Conservation (phyloP, 768 basidiomycete species). For the Mycena kentingensis region DNA sequence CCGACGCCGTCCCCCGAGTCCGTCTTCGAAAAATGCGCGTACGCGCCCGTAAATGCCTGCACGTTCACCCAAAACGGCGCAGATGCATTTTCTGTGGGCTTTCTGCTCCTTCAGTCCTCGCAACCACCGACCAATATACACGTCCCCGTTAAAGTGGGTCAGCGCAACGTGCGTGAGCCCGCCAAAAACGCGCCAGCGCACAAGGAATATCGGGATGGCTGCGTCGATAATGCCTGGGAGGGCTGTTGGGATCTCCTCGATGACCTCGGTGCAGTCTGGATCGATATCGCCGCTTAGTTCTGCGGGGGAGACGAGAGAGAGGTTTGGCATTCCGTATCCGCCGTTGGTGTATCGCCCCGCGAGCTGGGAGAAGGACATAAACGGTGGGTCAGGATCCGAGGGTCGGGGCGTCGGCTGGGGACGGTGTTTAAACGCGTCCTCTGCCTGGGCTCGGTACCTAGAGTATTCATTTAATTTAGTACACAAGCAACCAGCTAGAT, state of each 20-base stretch:
- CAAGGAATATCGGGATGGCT: slow-evolving; percentile 23
- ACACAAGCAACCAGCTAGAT: not conserved
- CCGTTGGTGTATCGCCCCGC: slow-evolving; percentile 26
- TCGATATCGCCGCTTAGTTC: not conserved
- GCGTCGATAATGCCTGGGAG: slow-evolving; percentile 25
- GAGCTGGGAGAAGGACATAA: slow-evolving; percentile 18
- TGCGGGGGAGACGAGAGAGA: slow-evolving; percentile 22
- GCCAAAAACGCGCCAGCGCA: slow-evolving; percentile 15
- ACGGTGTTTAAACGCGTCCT: slow-evolving; percentile 5
- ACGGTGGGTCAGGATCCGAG: slow-evolving; percentile 16
- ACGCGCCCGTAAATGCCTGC: slow-evolving; percentile 22
- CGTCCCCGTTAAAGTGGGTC: slow-evolving; percentile 24
- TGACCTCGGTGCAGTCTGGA: slow-evolving; percentile 8
- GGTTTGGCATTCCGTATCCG: slow-evolving; percentile 27
- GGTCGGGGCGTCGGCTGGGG: slow-evolving; percentile 19
- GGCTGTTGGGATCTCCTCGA: slow-evolving; percentile 8
- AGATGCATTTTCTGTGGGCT: slow-evolving; percentile 15
- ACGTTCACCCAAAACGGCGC: slow-evolving; percentile 26
- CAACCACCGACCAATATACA: slow-evolving; percentile 27
- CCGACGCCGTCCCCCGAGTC: slow-evolving; percentile 15
- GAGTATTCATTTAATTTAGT: not conserved
- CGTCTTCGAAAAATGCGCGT: not conserved
- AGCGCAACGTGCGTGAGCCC: slow-evolving; percentile 23
- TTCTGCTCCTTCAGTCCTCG: slow-evolving; percentile 9
- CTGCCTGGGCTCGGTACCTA: slow-evolving; percentile 4